These are phyloP conservation scores for Naegleria fowleri DNA, from an alignment of 208 protist species.

Conservation along the genomic window DNA sequence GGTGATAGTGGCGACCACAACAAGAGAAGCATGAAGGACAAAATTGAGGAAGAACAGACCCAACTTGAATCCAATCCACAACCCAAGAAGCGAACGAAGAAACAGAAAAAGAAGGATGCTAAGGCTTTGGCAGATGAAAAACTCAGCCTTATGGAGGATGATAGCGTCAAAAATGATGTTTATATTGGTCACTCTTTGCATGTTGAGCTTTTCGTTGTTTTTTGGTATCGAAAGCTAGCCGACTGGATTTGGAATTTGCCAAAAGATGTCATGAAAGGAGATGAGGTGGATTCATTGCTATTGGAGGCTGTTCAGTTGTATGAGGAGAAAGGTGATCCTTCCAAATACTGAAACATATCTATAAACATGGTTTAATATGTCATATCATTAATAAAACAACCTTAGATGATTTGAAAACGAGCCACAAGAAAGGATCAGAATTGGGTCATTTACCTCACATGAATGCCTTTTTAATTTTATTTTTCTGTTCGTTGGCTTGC, in stretches of 20 bases:
- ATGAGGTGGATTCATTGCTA: not conserved
- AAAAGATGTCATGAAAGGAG: not conserved
- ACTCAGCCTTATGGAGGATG: not conserved
- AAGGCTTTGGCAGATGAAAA: not conserved
- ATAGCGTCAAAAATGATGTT: not conserved
- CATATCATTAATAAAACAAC: too few relatives aligned
- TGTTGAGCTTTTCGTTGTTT: not conserved
- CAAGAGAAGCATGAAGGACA: too few relatives aligned
- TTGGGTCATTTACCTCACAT: not conserved
- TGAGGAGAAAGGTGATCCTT: not conserved
- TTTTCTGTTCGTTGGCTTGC: not conserved
- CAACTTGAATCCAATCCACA: not conserved
- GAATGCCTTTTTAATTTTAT: not conserved
- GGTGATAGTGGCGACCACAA: too few relatives aligned
- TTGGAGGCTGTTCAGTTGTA: not conserved
- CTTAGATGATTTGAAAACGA: too few relatives aligned
- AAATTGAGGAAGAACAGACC: not conserved
- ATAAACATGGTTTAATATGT: too few relatives aligned
- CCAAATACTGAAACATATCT: too few relatives aligned
- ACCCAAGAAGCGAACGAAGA: not conserved
- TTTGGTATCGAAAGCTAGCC: not conserved
- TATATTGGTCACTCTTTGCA: not conserved
- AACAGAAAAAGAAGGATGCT: not conserved
- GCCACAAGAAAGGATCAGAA: too few relatives aligned
- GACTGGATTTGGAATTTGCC: not conserved